A percentile compares a stretch with the other conserved stretches of the same genome.
These are phyloP conservation scores for Dothiorella sarmentorum DNA, from an alignment of 2,329 filamentous ascomycete genomes.

Conservation along the genomic window DNA sequence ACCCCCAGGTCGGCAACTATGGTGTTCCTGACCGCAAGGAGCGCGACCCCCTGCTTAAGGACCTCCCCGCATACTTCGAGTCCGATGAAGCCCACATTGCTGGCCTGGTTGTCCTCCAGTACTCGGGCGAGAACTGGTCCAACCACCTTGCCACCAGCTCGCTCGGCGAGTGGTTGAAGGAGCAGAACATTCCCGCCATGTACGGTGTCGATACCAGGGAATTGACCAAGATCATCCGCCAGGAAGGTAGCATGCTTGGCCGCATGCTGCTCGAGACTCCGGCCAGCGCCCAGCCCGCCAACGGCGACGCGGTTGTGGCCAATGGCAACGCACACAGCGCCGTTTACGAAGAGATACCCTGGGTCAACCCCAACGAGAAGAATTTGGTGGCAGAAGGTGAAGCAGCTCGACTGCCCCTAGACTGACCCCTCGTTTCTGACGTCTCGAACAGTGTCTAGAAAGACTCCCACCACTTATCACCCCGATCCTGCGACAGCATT, in stretches of 20 bases:
- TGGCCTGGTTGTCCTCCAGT: constrained; percentile 84
- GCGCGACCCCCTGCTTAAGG: constrained; percentile 77
- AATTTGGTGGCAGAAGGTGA: constrained; percentile 95
- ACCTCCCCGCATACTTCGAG: constrained; percentile 91
- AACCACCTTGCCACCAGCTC: constrained; percentile 91
- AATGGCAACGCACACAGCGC: constrained; percentile 32
- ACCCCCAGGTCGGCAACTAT: constrained; percentile 95
- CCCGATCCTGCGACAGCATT: constrained; percentile 68
- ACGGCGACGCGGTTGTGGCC: constrained; percentile 26
- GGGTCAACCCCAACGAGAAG: constrained; percentile 86
- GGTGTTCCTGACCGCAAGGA: constrained; percentile 86
- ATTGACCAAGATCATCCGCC: constrained; percentile 88
- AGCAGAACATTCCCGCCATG: constrained; percentile 89
- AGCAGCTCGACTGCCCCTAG: constrained; percentile 27
- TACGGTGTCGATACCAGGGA: constrained; percentile 92
- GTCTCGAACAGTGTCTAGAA: constrained; percentile 72
- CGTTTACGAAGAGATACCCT: constrained; percentile 76
- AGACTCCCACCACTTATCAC: constrained; percentile 79
- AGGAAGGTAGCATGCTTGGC: constrained; percentile 95
- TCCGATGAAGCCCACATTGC: constrained; percentile 89
- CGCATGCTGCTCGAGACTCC: constrained; percentile 54
- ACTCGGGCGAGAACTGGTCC: constrained; percentile 91
- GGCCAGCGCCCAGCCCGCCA: constrained; percentile 42
- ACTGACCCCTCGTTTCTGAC: constrained; percentile 4
- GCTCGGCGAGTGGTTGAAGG: constrained; percentile 90